Evolutionary conservation across 2,329 filamentous ascomycete genomes (phyloP).

Genomic region (Intubia oerlemansii): DNA sequence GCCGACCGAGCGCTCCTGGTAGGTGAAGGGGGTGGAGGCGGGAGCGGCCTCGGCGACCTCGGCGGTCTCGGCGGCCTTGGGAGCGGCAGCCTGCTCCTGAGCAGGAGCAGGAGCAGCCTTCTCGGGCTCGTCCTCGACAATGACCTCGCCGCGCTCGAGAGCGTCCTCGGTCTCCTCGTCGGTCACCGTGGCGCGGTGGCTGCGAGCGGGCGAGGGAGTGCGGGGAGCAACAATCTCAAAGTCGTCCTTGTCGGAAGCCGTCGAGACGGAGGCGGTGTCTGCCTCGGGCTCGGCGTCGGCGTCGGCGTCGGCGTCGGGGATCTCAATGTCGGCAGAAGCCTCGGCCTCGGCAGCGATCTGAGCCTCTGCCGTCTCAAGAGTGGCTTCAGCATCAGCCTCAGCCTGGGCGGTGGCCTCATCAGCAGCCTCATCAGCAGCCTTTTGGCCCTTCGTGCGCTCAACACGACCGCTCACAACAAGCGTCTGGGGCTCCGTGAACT

Average conservation of each 20-base stretch:
- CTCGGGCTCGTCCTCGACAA: conserved; percentile 12
- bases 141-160: conserved; percentile 10
- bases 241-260: conserved; percentile 12
- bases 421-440: neutral
- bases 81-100: conserved; percentile 2
- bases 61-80: conserved; percentile 2
- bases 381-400: conserved; percentile 13
- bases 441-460: too few species aligned
- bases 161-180: conserved; percentile 25
- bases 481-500: conserved; percentile 59
- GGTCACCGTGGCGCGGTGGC: conserved; percentile 42
- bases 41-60: neutral
- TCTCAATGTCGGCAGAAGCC: neutral
- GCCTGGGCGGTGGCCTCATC: neutral
- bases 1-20: conserved; percentile 42
- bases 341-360: neutral
- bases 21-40: conserved; percentile 33
- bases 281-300: conserved; percentile 9
- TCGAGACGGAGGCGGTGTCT: conserved; percentile 1
- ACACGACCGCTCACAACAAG: conserved; percentile 47
- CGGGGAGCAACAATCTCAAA: conserved; percentile 13
- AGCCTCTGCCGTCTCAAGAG: conserved; percentile 1
- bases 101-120: conserved; percentile 2
- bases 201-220: conserved; percentile 12
- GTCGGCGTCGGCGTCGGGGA: conserved; percentile 16